These are phyloP conservation scores for Cryptosporidium bovis DNA, from an alignment of 169 alveolate genomes.

Conservation along the genomic window DNA sequence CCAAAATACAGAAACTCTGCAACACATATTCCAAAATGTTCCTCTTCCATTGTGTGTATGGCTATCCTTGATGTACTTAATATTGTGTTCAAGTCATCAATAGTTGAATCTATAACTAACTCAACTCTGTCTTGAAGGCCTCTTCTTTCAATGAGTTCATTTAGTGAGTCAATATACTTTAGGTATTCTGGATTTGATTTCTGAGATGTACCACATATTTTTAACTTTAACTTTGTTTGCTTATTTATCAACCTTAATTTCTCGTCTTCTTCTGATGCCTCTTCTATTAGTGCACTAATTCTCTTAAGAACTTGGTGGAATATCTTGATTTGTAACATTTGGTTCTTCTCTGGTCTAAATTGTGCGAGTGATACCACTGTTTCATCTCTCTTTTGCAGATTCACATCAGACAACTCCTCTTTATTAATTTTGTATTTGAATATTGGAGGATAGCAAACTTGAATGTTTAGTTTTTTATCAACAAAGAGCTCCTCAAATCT, in stretches of 20 bases:
- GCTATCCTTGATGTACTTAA: conserved; percentile 84
- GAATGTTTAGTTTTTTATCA: conserved; percentile 25
- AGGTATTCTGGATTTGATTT: conserved; percentile 50
- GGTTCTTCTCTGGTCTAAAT: conserved; percentile 91
- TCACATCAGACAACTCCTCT: neutral
- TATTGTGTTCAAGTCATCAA: conserved; percentile 74
- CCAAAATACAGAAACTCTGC: conserved; percentile 93
- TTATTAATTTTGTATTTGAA: conserved; percentile 76
- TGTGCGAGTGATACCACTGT: conserved; percentile 86
- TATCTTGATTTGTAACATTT: conserved; percentile 81
- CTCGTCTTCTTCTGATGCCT: conserved; percentile 82
- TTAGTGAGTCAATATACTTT: conserved; percentile 70
- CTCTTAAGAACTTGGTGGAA: conserved; percentile 77
- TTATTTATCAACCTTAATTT: conserved; percentile 78
- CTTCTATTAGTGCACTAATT: conserved; percentile 65
- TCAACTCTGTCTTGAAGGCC: conserved; percentile 77
- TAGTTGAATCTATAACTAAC: conserved; percentile 77
- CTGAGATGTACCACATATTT: conserved; percentile 67
- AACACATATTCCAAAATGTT: conserved; percentile 92
- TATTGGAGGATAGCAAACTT: conserved; percentile 88
- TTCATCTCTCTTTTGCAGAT: conserved; percentile 48
- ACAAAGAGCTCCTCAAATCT: conserved; percentile 83
- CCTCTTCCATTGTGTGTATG: conserved; percentile 92
- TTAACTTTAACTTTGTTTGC: conserved; percentile 20
- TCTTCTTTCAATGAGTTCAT: conserved; percentile 57